Conservation (phyloP, 768 basidiomycete species). For the Naganishia kalamii region DNA sequence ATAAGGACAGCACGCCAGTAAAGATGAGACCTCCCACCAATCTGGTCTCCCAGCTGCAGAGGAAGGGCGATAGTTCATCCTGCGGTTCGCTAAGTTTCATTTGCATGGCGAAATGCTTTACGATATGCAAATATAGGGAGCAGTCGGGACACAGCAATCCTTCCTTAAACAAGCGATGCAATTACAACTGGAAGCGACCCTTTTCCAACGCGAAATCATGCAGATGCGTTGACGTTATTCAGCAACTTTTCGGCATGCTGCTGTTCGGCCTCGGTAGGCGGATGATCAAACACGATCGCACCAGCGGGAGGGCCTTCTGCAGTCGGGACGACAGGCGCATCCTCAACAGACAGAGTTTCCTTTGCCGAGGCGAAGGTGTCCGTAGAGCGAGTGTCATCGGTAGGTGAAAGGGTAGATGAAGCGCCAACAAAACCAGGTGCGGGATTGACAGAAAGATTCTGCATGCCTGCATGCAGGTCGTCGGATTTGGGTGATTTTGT, state of each 20-base stretch:
- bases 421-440: background rate
- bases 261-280: conserved; percentile 35
- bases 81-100: no score
- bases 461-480: conserved; percentile 1
- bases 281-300: conserved; percentile 42
- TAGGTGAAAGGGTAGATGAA: no score
- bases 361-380: background rate
- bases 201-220: background rate
- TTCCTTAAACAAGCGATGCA: no score
- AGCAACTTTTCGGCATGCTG: conserved; percentile 21
- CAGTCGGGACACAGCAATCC: no score
- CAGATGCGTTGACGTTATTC: background rate
- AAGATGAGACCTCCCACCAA: no score
- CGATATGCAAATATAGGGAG: no score
- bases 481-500: background rate
- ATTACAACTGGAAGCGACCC: no score
- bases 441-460: background rate
- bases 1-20: no score
- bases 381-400: background rate
- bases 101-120: no score
- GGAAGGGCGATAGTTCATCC: no score
- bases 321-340: conserved; percentile 27
- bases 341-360: conserved; percentile 13
- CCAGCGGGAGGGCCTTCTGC: conserved; percentile 39
- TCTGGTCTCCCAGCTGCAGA: no score